phyloP scores from a whole-genome alignment of 2,329 filamentous ascomycete genomes.

The Aureobasidium lini region DNA sequence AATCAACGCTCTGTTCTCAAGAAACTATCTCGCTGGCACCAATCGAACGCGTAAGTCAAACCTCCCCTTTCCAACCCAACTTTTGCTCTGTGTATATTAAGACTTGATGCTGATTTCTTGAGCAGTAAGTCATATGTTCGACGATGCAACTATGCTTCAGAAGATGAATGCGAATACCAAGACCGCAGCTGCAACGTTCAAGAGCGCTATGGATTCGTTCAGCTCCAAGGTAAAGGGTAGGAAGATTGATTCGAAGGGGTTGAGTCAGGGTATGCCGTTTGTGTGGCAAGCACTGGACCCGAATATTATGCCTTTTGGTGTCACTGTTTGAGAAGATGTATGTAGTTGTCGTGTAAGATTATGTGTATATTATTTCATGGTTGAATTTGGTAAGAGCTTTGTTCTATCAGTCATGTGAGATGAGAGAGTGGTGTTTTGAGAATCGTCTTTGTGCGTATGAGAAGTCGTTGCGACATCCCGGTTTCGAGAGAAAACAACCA shows the following conservation, averaged over 20 bases:
- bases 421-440: too few relatives aligned
- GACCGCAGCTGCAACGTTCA: neutral
- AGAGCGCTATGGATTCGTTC: neutral
- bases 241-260: neutral
- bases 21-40: neutral
- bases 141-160: neutral
- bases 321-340: neutral
- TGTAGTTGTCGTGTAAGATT: too few relatives aligned
- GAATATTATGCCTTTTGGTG: neutral
- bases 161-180: neutral
- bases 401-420: too few relatives aligned
- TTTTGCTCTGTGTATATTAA: neutral
- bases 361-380: too few relatives aligned
- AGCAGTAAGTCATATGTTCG: neutral
- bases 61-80: too few relatives aligned
- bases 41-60: neutral
- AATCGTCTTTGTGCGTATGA: too few relatives aligned
- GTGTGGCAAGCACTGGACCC: neutral
- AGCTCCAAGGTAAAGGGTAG: neutral
- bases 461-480: too few relatives aligned
- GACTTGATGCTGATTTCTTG: neutral
- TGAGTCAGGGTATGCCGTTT: conserved; percentile 4
- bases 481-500: too few relatives aligned
- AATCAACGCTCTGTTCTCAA: neutral
- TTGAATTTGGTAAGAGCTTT: too few relatives aligned